Conservation (phyloP, 257 asterid genomes). For the Solanum acaule region DNA sequence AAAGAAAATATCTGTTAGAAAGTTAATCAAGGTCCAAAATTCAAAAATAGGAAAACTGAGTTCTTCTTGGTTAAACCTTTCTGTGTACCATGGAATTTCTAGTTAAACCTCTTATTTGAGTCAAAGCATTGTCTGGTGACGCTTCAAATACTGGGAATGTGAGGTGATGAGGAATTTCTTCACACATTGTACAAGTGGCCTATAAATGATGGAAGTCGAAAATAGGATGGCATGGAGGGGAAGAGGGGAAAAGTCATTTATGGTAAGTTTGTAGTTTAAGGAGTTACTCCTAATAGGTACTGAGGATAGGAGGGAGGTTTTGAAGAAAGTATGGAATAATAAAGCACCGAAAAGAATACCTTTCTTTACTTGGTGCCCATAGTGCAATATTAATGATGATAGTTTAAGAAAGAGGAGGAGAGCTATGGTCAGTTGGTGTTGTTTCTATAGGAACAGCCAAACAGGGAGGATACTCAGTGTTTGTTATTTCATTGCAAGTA, state of each 20-base stretch:
- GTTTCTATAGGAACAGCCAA: not conserved
- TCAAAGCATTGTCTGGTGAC: not conserved
- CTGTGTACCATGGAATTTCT: not conserved
- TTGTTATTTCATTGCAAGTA: not conserved
- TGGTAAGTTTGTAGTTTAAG: not conserved
- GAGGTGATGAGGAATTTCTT: not conserved
- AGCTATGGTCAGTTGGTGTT: not conserved
- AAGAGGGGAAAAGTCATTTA: not conserved
- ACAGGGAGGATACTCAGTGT: not conserved
- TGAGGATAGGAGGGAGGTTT: not conserved
- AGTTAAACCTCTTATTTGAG: not conserved
- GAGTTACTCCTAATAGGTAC: not conserved
- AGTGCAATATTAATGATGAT: not conserved
- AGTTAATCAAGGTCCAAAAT: not conserved
- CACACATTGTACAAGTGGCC: not conserved
- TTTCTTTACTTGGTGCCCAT: not conserved
- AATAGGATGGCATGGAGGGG: not conserved
- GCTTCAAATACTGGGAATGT: not conserved
- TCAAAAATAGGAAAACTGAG: not conserved
- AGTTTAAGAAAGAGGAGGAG: not conserved
- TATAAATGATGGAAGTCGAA: not conserved
- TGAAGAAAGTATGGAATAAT: not conserved
- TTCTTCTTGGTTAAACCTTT: not conserved
- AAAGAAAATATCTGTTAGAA: not conserved
- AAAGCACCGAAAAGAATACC: not conserved